Percentiles rank a stretch among this genome's conserved stretches.
Evolutionary conservation across 2,329 filamentous ascomycete species (phyloP).

Genomic region (Fusarium dlaminii): DNA sequence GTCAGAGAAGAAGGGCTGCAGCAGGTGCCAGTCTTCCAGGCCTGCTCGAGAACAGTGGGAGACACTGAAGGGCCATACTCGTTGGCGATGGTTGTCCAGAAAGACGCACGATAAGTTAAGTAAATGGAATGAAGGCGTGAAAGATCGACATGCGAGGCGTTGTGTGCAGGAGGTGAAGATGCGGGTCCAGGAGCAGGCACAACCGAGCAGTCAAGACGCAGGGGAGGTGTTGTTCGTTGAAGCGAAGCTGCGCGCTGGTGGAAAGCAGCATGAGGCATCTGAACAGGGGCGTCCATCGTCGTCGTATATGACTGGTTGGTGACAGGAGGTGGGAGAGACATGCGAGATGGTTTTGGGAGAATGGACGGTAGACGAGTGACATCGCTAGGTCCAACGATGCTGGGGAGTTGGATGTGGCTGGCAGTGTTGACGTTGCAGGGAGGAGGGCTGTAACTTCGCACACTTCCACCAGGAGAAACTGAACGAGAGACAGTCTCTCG

Average conservation of each 20-base stretch:
- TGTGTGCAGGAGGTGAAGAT: constrained; percentile 46
- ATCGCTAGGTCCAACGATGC: constrained; percentile 57
- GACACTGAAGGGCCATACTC: constrained; percentile 75
- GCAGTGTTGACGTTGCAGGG: constrained; percentile 52
- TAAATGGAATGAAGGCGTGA: constrained; percentile 76
- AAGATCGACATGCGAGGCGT: constrained; percentile 65
- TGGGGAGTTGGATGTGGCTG: constrained; percentile 60
- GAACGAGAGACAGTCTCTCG: constrained; percentile 60
- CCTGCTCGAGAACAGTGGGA: constrained; percentile 72
- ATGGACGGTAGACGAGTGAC: constrained; percentile 68
- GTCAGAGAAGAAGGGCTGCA: constrained; percentile 52
- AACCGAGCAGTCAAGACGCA: constrained; percentile 69
- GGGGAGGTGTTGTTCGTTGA: constrained; percentile 54
- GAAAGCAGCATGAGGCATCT: constrained; percentile 53
- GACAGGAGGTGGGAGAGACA: constrained; percentile 54
- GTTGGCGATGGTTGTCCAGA: constrained; percentile 77
- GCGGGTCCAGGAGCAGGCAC: constrained; percentile 53
- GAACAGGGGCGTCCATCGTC: constrained; percentile 57
- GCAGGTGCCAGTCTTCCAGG: constrained; percentile 66
- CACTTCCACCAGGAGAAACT: constrained; percentile 58
- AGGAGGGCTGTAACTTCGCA: constrained; percentile 55
- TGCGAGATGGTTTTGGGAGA: constrained; percentile 70
- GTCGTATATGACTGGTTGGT: constrained; percentile 54
- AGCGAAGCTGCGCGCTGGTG: constrained; percentile 46
- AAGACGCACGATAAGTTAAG: constrained; percentile 72